Evolutionary conservation across 768 basidiomycete genomes (phyloP).

Genomic region (Russula sp.): DNA sequence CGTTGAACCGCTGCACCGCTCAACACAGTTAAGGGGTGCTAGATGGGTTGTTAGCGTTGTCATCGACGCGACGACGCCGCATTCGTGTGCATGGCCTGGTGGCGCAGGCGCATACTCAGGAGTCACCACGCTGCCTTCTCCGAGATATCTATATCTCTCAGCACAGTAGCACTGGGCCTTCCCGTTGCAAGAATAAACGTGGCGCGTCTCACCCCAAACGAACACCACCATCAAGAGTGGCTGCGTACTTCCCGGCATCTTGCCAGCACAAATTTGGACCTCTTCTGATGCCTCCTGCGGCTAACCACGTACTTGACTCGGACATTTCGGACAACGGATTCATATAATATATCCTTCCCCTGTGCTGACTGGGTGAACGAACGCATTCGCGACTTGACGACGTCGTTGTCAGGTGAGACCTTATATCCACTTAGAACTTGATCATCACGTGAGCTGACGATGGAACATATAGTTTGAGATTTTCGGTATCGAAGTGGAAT

Average conservation of each 20-base stretch:
- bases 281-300: conserved; percentile 59
- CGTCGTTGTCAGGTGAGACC: no score
- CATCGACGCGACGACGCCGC: conserved; percentile 74
- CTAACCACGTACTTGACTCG: no score
- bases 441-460: no score
- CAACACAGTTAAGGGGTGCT: conserved; percentile 65
- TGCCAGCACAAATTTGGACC: conserved; percentile 74
- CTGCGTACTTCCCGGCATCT: conserved; percentile 72
- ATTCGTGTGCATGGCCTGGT: conserved; percentile 72
- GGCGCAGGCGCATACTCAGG: conserved; percentile 65
- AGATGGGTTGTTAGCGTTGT: conserved; percentile 71
- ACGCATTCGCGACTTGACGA: no score
- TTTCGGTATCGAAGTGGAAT: no score
- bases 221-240: not conserved
- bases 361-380: no score
- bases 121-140: conserved; percentile 52
- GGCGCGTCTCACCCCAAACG: not conserved
- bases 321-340: no score
- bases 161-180: not conserved
- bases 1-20: not conserved
- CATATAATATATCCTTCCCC: no score
- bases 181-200: conserved; percentile 28
- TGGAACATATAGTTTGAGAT: no score
- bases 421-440: no score
- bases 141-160: conserved; percentile 24